Conservation (phyloP, 1,139 yeast genomes). For the Geotrichum australiense region DNA sequence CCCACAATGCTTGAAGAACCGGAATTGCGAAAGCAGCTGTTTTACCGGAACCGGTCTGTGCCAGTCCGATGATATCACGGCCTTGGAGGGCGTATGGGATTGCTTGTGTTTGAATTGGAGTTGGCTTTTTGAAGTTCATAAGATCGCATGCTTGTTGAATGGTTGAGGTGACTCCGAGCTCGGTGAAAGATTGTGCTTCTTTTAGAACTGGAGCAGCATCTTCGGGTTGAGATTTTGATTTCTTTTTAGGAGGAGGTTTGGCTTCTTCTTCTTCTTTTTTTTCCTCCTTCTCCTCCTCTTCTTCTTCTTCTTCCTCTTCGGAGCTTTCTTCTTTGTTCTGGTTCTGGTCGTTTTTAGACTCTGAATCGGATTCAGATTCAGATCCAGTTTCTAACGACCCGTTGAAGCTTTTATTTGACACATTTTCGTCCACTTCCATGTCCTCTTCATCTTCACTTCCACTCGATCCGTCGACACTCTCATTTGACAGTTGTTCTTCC, state of each 20-base stretch:
- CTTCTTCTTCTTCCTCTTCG: not conserved
- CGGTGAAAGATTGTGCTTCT: conserved; percentile 12
- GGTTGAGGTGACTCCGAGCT: conserved; percentile 13
- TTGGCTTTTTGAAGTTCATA: conserved; percentile 79
- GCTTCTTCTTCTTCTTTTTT: not conserved
- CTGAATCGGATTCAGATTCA: not conserved
- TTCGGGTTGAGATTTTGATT: not conserved
- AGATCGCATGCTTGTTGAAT: conserved; percentile 59
- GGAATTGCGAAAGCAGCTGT: conserved; percentile 87
- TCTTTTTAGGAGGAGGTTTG: not conserved
- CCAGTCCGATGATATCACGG: conserved; percentile 88
- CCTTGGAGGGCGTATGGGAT: conserved; percentile 91
- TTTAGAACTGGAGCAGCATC: conserved; percentile 5
- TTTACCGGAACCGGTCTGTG: conserved; percentile 93
- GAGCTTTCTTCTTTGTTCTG: not conserved
- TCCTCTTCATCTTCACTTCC: conserved; percentile 1
- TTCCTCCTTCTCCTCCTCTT: conserved; percentile 1
- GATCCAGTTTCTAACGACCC: not conserved
- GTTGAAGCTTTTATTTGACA: not conserved
- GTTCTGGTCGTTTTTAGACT: not conserved
- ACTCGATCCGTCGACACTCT: not conserved
- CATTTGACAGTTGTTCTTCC: not conserved
- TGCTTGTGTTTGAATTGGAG: conserved; percentile 88
- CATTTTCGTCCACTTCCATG: not conserved
- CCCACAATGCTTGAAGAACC: conserved; percentile 82